Evolutionary conservation across 2,329 filamentous ascomycete genomes (phyloP).

Genomic region (Celoporthe dispersa): DNA sequence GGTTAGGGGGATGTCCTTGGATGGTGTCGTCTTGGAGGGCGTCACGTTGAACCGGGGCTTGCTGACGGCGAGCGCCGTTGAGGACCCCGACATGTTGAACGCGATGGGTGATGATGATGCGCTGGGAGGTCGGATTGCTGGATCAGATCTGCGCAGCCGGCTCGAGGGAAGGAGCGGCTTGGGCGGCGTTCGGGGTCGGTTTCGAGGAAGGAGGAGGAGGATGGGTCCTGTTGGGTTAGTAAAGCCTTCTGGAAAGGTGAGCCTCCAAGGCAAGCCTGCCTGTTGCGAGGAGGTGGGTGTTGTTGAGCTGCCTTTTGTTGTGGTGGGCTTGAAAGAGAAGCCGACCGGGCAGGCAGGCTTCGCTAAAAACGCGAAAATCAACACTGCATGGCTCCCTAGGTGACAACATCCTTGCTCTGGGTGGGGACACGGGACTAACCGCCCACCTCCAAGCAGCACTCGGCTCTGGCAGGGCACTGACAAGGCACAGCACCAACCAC

Average conservation of each 20-base stretch:
- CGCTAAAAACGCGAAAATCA: slow-evolving; percentile 22
- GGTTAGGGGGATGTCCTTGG: slow-evolving; percentile 36
- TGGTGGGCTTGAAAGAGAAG: slow-evolving; percentile 6
- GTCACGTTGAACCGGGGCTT: slow-evolving; percentile 31
- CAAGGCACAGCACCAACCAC: background rate
- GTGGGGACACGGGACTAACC: slow-evolving; percentile 21
- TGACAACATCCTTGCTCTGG: slow-evolving; percentile 22
- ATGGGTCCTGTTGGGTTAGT: slow-evolving; percentile 19
- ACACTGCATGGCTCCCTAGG: slow-evolving; percentile 26
- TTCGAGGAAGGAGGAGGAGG: background rate
- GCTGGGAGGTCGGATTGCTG: background rate
- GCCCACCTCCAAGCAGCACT: slow-evolving; percentile 2
- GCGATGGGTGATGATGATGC: background rate
- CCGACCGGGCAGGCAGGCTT: background rate
- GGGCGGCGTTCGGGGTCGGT: background rate
- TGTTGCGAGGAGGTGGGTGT: slow-evolving; percentile 16
- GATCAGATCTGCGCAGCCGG: background rate
- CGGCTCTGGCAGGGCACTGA: background rate
- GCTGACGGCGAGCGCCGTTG: slow-evolving; percentile 31
- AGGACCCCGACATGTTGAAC: slow-evolving; percentile 39
- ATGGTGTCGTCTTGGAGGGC: slow-evolving; percentile 36
- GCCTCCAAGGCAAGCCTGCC: slow-evolving; percentile 22
- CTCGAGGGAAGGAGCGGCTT: background rate
- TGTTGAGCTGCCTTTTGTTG: slow-evolving; percentile 1
- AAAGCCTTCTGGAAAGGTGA: background rate